phyloP scores from a whole-genome alignment of 2,329 filamentous ascomycete species.

The Aspergillus sp. region DNA sequence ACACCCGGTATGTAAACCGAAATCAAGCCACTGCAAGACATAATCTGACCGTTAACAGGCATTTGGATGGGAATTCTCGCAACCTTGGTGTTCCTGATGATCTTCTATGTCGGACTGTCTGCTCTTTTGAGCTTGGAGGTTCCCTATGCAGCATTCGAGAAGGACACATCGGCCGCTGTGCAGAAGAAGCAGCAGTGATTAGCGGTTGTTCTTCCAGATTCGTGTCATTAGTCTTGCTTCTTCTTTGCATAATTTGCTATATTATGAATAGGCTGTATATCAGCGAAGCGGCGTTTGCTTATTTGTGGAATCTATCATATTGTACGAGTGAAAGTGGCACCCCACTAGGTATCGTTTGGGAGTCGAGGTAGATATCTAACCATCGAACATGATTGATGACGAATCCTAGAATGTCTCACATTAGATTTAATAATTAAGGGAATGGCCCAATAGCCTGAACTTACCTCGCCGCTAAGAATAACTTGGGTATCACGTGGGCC shows the following conservation, averaged over 20 bases:
- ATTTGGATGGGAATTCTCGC: constrained; percentile 85
- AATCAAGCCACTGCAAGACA: neutral
- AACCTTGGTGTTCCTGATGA: constrained; percentile 69
- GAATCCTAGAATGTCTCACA: neutral
- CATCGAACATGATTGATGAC: neutral
- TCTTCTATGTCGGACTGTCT: constrained; percentile 75
- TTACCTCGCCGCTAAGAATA: neutral
- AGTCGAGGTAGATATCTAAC: neutral
- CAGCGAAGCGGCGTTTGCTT: constrained; percentile 1
- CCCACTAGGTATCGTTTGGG: neutral
- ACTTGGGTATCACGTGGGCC: neutral
- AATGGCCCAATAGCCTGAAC: neutral
- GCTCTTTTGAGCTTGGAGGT: constrained; percentile 81
- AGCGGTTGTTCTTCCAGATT: constrained; percentile 9
- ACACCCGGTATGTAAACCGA: constrained; percentile 65
- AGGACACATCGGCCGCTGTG: constrained; percentile 85
- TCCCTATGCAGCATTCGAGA: constrained; percentile 92
- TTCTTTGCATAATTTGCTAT: neutral
- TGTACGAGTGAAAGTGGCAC: neutral
- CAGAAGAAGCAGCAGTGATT: constrained; percentile 74
- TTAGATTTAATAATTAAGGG: neutral
- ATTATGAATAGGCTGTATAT: constrained; percentile 1
- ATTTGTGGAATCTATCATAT: neutral
- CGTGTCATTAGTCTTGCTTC: constrained; percentile 2
- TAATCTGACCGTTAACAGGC: constrained; percentile 52